These are phyloP conservation scores for Aspergillus fischeri DNA, from an alignment of 2,329 filamentous ascomycete species.

Conservation along the genomic window DNA sequence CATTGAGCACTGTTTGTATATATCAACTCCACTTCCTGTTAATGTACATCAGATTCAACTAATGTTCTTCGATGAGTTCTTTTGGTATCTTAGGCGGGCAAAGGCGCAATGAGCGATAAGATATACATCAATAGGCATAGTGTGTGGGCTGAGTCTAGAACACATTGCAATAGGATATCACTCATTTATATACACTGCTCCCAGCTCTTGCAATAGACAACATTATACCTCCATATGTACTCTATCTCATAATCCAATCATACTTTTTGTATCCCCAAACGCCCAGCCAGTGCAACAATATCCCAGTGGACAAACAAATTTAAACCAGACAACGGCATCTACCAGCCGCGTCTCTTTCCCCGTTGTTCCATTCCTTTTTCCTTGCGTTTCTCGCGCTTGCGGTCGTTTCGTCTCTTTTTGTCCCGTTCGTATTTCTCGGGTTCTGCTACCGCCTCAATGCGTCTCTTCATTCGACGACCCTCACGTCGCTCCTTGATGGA, in stretches of 20 bases:
- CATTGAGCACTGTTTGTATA: slow-evolving; percentile 11
- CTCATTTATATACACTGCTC: slow-evolving; percentile 12
- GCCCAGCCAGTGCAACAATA: slow-evolving; percentile 2
- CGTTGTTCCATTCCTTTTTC: slow-evolving; percentile 70
- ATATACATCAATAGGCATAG: neutral
- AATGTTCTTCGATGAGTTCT: no score
- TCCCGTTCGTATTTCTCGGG: slow-evolving; percentile 74
- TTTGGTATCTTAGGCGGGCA: no score
- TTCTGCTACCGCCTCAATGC: slow-evolving; percentile 77
- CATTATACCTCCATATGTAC: neutral
- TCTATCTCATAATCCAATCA: slow-evolving; percentile 1
- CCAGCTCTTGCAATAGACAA: neutral
- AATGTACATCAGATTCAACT: neutral
- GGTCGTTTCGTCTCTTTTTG: slow-evolving; percentile 79
- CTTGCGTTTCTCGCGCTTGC: slow-evolving; percentile 79
- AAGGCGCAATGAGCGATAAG: no score
- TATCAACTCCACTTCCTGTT: slow-evolving; percentile 3
- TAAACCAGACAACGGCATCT: slow-evolving; percentile 19
- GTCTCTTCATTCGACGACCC: slow-evolving; percentile 74
- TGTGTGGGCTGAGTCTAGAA: neutral
- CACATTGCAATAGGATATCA: neutral
- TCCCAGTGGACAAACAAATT: slow-evolving; percentile 17
- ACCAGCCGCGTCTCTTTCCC: slow-evolving; percentile 68
- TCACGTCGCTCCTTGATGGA: slow-evolving; percentile 68
- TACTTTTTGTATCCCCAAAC: slow-evolving; percentile 18